Conservation (phyloP, 768 basidiomycete genomes). For the Leucosporidium yakuticum region DNA sequence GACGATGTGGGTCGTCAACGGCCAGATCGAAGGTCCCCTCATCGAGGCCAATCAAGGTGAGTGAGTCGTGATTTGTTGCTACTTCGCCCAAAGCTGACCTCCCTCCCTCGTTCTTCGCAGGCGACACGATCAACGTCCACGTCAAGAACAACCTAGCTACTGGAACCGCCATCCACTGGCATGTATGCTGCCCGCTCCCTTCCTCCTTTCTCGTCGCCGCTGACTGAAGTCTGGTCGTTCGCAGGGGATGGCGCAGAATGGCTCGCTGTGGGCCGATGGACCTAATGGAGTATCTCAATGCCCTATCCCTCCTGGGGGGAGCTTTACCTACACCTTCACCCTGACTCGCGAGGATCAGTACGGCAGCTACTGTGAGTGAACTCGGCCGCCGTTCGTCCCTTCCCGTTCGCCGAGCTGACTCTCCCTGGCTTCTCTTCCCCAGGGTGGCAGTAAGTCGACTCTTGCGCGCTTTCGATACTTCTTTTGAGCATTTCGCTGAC, state of each 20-base stretch:
- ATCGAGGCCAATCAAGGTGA: slow-evolving; percentile 39
- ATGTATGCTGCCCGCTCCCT: not conserved
- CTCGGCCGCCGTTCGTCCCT: too few species aligned
- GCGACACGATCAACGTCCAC: slow-evolving; percentile 35
- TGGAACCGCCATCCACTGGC: slow-evolving; percentile 27
- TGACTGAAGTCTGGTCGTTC: too few species aligned
- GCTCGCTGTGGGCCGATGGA: slow-evolving; percentile 36
- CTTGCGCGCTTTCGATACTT: too few species aligned
- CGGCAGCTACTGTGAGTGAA: too few species aligned
- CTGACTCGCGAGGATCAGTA: slow-evolving; percentile 20
- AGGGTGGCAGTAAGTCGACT: slow-evolving; percentile 27
- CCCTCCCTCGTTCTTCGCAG: not conserved
- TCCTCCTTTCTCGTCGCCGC: not conserved
- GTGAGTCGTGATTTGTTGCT: too few species aligned
- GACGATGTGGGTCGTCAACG: slow-evolving; percentile 16
- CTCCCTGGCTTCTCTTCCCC: not conserved
- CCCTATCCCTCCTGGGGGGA: slow-evolving; percentile 30
- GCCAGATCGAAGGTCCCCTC: slow-evolving; percentile 27
- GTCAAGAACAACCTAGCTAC: slow-evolving; percentile 35
- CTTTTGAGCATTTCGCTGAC: too few species aligned
- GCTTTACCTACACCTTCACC: slow-evolving; percentile 39
- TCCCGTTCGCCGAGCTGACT: not conserved
- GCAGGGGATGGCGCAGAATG: slow-evolving; percentile 38
- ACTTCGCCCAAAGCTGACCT: too few species aligned
- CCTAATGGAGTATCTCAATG: slow-evolving; percentile 37